phyloP scores from a whole-genome alignment of 2,329 filamentous ascomycete species.

The Xylaria sp. region DNA sequence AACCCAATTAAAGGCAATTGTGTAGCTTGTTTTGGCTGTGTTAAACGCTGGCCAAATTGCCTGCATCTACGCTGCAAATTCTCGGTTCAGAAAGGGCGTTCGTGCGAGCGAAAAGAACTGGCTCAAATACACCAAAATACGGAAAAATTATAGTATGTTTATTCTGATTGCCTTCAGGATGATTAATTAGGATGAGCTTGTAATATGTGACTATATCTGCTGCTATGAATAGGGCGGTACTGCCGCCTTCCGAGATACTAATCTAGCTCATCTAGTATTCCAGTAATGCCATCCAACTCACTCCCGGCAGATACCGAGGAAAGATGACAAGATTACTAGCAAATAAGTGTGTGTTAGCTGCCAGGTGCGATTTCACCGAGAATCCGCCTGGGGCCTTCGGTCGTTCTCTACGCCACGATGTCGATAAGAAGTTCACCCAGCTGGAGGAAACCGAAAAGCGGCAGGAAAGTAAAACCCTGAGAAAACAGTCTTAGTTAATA shows the following conservation, averaged over 20 bases:
- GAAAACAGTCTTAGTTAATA: no score
- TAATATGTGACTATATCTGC: background rate
- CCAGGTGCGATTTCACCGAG: background rate
- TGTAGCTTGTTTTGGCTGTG: no score
- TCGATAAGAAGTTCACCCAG: background rate
- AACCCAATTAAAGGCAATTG: no score
- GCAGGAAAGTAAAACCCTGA: background rate
- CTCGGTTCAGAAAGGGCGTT: background rate
- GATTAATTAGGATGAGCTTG: background rate
- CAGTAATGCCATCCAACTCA: background rate
- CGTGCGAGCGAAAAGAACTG: background rate
- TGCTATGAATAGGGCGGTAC: background rate
- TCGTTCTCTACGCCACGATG: background rate
- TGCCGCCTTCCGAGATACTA: background rate
- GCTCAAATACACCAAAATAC: background rate
- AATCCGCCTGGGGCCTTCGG: background rate
- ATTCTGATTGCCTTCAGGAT: background rate
- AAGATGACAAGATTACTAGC: background rate
- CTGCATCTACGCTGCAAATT: background rate
- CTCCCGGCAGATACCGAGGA: background rate
- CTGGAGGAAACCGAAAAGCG: background rate
- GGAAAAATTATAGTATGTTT: conserved; percentile 1
- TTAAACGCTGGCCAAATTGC: background rate
- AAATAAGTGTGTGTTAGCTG: background rate
- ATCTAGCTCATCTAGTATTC: background rate